Evolutionary conservation across 192 early-diverging fungal species (phyloP).

Genomic region (Rhizoclosmatium sp.): DNA sequence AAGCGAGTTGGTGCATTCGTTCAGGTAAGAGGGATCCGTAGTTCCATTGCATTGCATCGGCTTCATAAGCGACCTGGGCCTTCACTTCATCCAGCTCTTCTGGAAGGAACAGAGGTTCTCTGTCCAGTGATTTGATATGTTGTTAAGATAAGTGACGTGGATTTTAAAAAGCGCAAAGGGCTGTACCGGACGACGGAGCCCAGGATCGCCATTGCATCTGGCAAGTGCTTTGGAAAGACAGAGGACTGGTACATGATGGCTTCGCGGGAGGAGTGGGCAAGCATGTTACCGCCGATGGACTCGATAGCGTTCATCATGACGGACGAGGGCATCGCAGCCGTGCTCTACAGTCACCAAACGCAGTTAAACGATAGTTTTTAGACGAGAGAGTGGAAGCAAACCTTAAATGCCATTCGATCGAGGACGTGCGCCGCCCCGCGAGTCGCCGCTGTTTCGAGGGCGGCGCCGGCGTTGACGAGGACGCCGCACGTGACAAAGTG

Average conservation of each 20-base stretch:
- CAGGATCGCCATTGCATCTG: conserved; percentile 74
- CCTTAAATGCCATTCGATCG: conserved; percentile 95
- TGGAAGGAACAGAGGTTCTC: conserved; percentile 66
- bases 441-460: conserved; percentile 77
- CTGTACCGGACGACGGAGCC: conserved; percentile 78
- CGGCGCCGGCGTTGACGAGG: conserved; percentile 89
- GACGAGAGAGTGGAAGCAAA: conserved; percentile 28
- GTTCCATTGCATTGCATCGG: conserved; percentile 85
- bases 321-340: conserved; percentile 69
- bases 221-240: conserved; percentile 85
- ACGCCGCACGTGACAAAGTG: conserved; percentile 93
- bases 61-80: conserved; percentile 82
- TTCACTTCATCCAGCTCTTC: conserved; percentile 86
- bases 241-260: conserved; percentile 95
- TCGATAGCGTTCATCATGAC: conserved; percentile 80
- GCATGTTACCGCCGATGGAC: conserved; percentile 87
- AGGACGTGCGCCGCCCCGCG: conserved; percentile 84
- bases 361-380: background rate
- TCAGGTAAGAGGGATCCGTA: conserved; percentile 89
- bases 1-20: conserved; percentile 85
- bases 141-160: background rate
- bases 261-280: conserved; percentile 90
- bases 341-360: conserved; percentile 55
- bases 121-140: background rate
- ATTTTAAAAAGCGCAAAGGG: background rate